Conservation (phyloP, 2,329 filamentous ascomycete species). For the Exutisphaerella laricina region DNA sequence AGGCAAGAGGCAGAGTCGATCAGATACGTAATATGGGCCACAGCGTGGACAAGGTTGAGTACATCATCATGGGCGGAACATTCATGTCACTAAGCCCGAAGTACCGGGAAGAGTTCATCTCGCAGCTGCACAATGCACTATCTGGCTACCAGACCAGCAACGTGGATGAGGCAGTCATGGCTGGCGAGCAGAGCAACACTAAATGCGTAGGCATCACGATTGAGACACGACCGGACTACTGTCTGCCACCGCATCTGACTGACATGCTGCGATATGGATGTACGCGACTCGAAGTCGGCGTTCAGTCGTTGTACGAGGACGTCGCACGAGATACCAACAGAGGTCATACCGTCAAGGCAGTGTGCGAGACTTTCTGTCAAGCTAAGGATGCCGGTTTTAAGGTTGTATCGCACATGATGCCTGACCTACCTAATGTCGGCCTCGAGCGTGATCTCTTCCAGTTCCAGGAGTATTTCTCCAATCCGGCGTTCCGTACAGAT, state of each 20-base stretch:
- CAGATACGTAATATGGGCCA: conserved; percentile 94
- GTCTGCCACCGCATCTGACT: conserved; percentile 86
- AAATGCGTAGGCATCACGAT: conserved; percentile 99
- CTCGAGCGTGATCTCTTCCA: conserved; percentile 98
- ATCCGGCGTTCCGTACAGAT: conserved; percentile 90
- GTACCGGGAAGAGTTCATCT: conserved; percentile 90
- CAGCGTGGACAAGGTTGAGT: conserved; percentile 98
- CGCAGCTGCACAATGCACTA: conserved; percentile 91
- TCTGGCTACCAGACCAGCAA: conserved; percentile 92
- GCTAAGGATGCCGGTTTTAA: conserved; percentile 98
- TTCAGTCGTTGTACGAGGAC: conserved; percentile 95
- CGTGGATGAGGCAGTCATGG: conserved; percentile 90
- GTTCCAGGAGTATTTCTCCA: conserved; percentile 97
- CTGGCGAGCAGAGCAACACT: conserved; percentile 91
- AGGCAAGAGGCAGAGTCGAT: conserved; percentile 90
- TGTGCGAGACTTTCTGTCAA: conserved; percentile 95
- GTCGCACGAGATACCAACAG: conserved; percentile 97
- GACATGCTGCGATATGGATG: conserved; percentile 98
- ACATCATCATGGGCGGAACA: conserved; percentile 99
- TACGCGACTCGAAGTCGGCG: conserved; percentile 87
- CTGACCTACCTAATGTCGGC: conserved; percentile 92
- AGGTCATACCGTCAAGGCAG: conserved; percentile 89
- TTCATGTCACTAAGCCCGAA: conserved; percentile 93
- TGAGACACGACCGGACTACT: conserved; percentile 95
- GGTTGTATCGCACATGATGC: conserved; percentile 99